These are phyloP conservation scores for Morella rubra DNA, from an alignment of 306 rosid species.

Conservation along the genomic window DNA sequence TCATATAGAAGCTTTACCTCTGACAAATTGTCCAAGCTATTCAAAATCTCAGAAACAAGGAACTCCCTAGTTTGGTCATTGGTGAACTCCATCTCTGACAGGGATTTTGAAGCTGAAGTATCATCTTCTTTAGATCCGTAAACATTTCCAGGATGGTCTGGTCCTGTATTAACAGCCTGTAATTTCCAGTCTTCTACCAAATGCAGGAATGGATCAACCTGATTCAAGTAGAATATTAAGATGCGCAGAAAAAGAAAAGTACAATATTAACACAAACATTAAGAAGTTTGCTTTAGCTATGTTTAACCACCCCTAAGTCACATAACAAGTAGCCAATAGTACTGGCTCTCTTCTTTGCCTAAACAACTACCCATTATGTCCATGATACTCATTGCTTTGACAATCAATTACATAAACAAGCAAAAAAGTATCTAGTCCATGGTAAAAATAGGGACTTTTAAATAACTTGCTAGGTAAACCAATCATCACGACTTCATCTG, in stretches of 20 bases:
- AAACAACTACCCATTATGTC: slow-evolving; percentile 8
- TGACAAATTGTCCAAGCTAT: slow-evolving; percentile 7
- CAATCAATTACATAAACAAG: slow-evolving; percentile 10
- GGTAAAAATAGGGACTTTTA: slow-evolving; percentile 9
- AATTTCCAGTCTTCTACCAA: slow-evolving; percentile 3
- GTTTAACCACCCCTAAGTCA: slow-evolving; percentile 21
- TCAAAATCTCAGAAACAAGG: slow-evolving; percentile 5
- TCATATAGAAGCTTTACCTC: slow-evolving; percentile 1
- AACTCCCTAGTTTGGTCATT: slow-evolving; percentile 8
- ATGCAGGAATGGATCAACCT: slow-evolving; percentile 15
- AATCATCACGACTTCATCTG: slow-evolving; percentile 14
- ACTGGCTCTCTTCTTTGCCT: slow-evolving; percentile 11
- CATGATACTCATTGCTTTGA: slow-evolving; percentile 21
- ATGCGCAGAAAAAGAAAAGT: no score
- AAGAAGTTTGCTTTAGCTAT: background rate
- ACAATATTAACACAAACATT: background rate
- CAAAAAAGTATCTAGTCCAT: background rate
- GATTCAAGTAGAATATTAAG: background rate
- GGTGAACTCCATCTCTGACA: background rate
- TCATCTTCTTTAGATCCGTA: slow-evolving; percentile 5
- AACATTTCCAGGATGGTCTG: background rate
- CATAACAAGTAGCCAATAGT: slow-evolving; percentile 3
- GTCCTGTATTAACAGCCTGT: slow-evolving; percentile 4
- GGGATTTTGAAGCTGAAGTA: background rate
- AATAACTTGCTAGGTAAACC: slow-evolving; percentile 15